Conservation (phyloP, 202 grass and related monocot genomes). For the Elaeis oleifera region DNA sequence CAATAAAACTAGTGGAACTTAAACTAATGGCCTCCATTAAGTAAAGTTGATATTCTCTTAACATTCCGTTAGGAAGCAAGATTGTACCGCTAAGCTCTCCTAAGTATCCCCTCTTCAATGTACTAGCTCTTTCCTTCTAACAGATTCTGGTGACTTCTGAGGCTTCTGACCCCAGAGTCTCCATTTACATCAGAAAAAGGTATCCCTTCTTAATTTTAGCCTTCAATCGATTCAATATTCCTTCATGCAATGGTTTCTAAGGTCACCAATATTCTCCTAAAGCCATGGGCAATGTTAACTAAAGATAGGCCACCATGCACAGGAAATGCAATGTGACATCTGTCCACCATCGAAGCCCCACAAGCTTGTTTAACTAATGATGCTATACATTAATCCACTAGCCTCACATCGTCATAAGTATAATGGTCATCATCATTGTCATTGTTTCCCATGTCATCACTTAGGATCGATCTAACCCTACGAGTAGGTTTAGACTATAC, state of each 20-base stretch:
- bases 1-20: background rate
- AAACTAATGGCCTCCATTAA: background rate
- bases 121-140: too few relatives aligned
- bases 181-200: too few relatives aligned
- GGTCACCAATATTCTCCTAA: too few relatives aligned
- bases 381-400: background rate
- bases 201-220: too few relatives aligned
- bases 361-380: background rate
- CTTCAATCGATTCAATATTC: too few relatives aligned
- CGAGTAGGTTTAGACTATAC: slow-evolving; percentile 5
- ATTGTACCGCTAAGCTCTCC: background rate
- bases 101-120: too few relatives aligned
- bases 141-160: too few relatives aligned
- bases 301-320: too few relatives aligned
- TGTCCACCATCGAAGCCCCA: background rate
- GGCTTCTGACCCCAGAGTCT: too few relatives aligned
- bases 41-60: background rate
- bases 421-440: background rate
- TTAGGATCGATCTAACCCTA: slow-evolving; percentile 5
- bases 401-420: background rate
- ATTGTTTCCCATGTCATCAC: background rate
- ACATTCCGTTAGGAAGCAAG: background rate
- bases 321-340: background rate
- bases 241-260: too few relatives aligned
- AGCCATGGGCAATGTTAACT: too few relatives aligned